Evolutionary conservation across 2,329 filamentous ascomycete genomes (phyloP), one percentile per base, ranked within the genome.

Genomic region (Fusarium vanettenii): DNA sequence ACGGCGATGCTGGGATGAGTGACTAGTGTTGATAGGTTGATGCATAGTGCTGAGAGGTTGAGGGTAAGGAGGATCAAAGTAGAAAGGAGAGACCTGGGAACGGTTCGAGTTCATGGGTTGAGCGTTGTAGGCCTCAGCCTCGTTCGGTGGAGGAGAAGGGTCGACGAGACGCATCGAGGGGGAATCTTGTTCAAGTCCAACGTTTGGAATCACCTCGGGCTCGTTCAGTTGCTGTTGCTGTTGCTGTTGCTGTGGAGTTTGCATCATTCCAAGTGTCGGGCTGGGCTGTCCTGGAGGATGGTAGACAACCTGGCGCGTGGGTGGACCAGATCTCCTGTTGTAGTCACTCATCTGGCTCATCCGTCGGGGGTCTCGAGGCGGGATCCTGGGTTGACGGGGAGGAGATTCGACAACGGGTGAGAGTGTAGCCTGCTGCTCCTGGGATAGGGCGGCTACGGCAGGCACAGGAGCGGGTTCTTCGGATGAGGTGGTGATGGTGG

Each of bases 321-420:
- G 81, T n/a, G 82, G 83, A 6, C 78, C 64, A 35, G 77, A 80
- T 64, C 71, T 81, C 74, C 27, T 31, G n/a, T 67, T 69, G 18
- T 52, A 33, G 22, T 48, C 64, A 10, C 41, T 52, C 50, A 74
- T 66, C 52, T 68, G 64, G 55, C 75, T 78, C 33, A 76, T 64
- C 31, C 73, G 71, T 35, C 71, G 67, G 22, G 76, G 77, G 37
- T 79, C 77, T 22, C 76, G 66, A 27, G 66, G 71, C 2, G 77
- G 77, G 35, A 82, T 83, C 57, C 67, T 77, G 14, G 83, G 82
- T 20, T 83, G 81, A 18, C 79, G 79, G 25, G 79, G 78, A 4
- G 86, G 87, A 0, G 86, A 87, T 74, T 89, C 87, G 14, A 81
- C 81, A 7, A 89, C 87, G 1, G 87, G 88, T 0, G 88, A 87